Conservation (phyloP, 176 grass and related monocot genomes). For the Avena insularis region DNA sequence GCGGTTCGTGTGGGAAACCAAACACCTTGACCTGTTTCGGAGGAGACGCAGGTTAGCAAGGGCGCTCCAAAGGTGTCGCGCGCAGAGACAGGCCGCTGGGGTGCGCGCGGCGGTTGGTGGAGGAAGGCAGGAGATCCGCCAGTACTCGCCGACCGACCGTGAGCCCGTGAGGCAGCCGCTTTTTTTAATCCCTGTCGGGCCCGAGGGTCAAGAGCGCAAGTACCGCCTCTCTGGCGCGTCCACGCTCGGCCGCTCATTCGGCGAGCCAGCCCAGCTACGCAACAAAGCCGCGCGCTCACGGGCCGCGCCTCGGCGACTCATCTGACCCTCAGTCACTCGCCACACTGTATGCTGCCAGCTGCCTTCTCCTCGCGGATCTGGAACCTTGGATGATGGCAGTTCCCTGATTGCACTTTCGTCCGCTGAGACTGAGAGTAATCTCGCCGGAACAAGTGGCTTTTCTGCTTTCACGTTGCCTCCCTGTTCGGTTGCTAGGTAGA, state of each 20-base stretch:
- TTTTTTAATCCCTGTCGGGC: neutral
- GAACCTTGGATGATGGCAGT: neutral
- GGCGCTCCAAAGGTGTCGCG: neutral
- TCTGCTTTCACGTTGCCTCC: no score
- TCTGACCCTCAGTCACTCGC: neutral
- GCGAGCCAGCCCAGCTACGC: conserved; percentile 12
- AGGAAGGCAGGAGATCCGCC: neutral
- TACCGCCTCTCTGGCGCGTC: neutral
- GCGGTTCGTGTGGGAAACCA: no score
- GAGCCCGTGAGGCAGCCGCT: neutral
- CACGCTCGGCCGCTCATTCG: conserved; percentile 27
- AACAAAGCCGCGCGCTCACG: conserved; percentile 42
- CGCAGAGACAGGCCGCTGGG: neutral
- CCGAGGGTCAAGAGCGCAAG: neutral
- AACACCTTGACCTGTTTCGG: no score
- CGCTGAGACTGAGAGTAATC: no score
- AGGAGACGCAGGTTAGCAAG: no score
- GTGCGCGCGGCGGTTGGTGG: neutral
- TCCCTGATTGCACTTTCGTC: neutral
- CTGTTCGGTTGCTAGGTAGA: neutral
- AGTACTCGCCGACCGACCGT: neutral
- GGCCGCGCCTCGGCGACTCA: neutral
- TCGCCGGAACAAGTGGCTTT: neutral
- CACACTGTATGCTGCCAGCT: neutral
- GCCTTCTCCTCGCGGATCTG: neutral